Conservation (phyloP, 768 basidiomycete species). For the Serendipita sp. region DNA sequence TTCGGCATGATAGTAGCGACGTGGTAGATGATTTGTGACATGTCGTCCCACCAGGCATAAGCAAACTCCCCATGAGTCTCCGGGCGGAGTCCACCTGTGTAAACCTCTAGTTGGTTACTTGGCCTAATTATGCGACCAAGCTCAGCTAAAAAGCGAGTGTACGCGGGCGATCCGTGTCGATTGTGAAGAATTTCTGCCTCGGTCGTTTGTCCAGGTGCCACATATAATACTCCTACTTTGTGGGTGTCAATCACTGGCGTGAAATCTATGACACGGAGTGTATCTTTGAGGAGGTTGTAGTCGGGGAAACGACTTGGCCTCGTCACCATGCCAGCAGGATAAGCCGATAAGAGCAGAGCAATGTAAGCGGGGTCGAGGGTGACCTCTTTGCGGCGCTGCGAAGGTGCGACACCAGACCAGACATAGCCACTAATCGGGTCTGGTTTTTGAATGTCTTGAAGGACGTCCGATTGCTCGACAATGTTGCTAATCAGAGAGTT, state of each 20-base stretch:
- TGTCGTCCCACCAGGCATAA: constrained; percentile 99
- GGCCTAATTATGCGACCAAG: constrained; percentile 78
- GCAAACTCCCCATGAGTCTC: constrained; percentile 93
- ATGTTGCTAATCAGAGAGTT: not conserved
- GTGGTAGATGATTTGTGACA: constrained; percentile 87
- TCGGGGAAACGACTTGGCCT: constrained; percentile 24
- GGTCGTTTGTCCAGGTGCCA: constrained; percentile 73
- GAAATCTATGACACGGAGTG: constrained; percentile 54
- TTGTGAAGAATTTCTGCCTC: constrained; percentile 83
- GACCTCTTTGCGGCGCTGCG: constrained; percentile 78
- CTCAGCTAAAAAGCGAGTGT: constrained; percentile 82
- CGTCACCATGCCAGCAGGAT: constrained; percentile 33
- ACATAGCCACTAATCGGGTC: constrained; percentile 74
- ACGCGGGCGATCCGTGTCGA: constrained; percentile 84
- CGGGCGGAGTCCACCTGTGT: constrained; percentile 80
- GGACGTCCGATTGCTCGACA: not conserved
- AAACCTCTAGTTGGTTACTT: constrained; percentile 80
- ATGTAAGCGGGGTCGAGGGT: constrained; percentile 73
- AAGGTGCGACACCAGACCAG: constrained; percentile 76
- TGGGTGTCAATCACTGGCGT: constrained; percentile 95
- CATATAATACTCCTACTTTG: constrained; percentile 93
- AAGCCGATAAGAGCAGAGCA: constrained; percentile 71
- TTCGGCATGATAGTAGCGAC: constrained; percentile 97
- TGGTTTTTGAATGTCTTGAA: constrained; percentile 23
- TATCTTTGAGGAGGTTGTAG: constrained; percentile 30